A percentile compares a stretch with the other conserved stretches of the same genome.
Conservation (phyloP, 495 filamentous ascomycete species). For the Xylaria grammica region DNA sequence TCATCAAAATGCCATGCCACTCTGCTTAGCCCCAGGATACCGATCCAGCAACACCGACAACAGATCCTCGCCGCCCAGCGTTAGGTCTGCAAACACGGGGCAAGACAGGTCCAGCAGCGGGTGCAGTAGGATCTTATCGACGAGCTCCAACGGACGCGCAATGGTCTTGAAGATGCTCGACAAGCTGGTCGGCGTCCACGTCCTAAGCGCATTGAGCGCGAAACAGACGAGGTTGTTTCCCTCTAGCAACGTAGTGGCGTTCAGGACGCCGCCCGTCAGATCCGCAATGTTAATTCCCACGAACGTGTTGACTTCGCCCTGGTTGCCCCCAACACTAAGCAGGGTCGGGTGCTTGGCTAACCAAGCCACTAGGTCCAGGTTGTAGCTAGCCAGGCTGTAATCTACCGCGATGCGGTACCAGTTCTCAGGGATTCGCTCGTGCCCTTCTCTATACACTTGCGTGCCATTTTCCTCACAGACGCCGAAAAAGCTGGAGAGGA, state of each 20-base stretch:
- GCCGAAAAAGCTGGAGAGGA: slow-evolving; percentile 54
- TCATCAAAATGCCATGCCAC: slow-evolving; percentile 17
- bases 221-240: slow-evolving; percentile 58
- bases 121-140: neutral
- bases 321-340: slow-evolving; percentile 61
- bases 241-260: slow-evolving; percentile 46
- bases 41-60: slow-evolving; percentile 39
- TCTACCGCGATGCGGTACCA: slow-evolving; percentile 59
- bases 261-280: slow-evolving; percentile 58
- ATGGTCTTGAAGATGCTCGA: slow-evolving; percentile 35
- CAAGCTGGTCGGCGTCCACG: slow-evolving; percentile 49
- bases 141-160: slow-evolving; percentile 7
- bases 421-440: slow-evolving; percentile 63
- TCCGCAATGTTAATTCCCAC: slow-evolving; percentile 53
- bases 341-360: slow-evolving; percentile 30
- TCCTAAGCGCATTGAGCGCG: slow-evolving; percentile 47
- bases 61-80: slow-evolving; percentile 42
- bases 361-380: slow-evolving; percentile 48
- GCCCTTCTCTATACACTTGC: slow-evolving; percentile 50
- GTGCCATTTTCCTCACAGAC: slow-evolving; percentile 45
- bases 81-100: slow-evolving; percentile 46
- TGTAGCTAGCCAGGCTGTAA: slow-evolving; percentile 42
- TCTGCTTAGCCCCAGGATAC: slow-evolving; percentile 41
- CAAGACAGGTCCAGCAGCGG: slow-evolving; percentile 31
- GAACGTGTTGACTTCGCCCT: slow-evolving; percentile 61